These are phyloP conservation scores for Leptoxyphium fumago DNA, from an alignment of 2,329 filamentous ascomycete genomes.

Conservation along the genomic window DNA sequence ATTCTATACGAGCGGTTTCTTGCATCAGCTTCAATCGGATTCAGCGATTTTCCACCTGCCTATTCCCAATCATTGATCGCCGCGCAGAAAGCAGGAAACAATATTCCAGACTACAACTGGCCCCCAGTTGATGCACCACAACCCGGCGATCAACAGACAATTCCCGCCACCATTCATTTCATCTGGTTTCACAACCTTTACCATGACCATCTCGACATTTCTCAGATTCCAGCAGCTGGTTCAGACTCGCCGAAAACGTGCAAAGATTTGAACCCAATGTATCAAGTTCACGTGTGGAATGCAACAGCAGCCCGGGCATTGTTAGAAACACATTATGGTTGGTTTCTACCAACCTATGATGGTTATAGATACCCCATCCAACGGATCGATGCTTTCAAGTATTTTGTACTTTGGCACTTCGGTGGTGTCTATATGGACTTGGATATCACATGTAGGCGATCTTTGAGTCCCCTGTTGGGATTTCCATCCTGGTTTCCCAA, in stretches of 20 bases:
- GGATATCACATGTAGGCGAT: constrained; percentile 29
- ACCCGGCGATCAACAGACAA: not conserved
- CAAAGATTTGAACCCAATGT: constrained; percentile 5
- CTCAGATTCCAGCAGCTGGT: constrained; percentile 5
- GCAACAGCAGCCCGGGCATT: constrained; percentile 4
- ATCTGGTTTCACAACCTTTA: constrained; percentile 12
- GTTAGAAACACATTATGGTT: constrained; percentile 7
- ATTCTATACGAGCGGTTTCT: constrained; percentile 5
- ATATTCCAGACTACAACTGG: not conserved
- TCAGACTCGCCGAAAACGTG: constrained; percentile 8
- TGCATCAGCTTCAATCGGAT: constrained; percentile 4
- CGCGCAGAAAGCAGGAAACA: not conserved
- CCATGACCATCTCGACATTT: too few species aligned
- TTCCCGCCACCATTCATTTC: constrained; percentile 10
- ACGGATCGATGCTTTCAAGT: constrained; percentile 14
- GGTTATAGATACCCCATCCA: constrained; percentile 15
- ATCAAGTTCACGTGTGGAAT: constrained; percentile 8
- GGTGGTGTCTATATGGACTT: constrained; percentile 17
- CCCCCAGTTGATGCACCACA: not conserved
- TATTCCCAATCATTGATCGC: constrained; percentile 3
- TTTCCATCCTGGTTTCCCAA: constrained; percentile 54
- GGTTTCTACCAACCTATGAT: constrained; percentile 7
- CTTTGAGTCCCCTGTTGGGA: constrained; percentile 48
- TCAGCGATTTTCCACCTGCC: constrained; percentile 4
- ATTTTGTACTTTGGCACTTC: constrained; percentile 14